Evolutionary conservation across 1,139 yeast genomes (phyloP).

Genomic region (Pneumocystis oryctolagi): DNA sequence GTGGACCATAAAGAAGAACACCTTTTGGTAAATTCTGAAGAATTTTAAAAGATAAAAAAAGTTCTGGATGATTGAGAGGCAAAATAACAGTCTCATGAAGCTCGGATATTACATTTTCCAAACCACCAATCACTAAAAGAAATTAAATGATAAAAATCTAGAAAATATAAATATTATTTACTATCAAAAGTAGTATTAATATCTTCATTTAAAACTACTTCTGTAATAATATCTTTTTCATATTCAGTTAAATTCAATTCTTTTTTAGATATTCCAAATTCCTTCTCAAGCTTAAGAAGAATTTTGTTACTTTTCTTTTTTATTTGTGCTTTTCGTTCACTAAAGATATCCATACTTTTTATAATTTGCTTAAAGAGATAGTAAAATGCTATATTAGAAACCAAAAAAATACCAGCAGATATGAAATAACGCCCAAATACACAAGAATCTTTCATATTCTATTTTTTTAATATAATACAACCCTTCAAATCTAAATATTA

Average conservation of each 20-base stretch:
- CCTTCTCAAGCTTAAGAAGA: neutral
- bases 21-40: conserved; percentile 86
- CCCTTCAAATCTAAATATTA: neutral
- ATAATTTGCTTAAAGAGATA: neutral
- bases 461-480: neutral
- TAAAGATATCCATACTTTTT: conserved; percentile 2
- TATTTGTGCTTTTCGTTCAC: conserved; percentile 2
- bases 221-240: conserved; percentile 58
- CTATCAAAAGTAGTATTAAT: conserved; percentile 56
- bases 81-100: conserved; percentile 73
- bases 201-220: conserved; percentile 76
- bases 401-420: neutral
- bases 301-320: conserved; percentile 1
- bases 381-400: conserved; percentile 1
- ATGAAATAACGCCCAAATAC: neutral
- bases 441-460: neutral
- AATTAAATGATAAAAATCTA: neutral
- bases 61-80: conserved; percentile 44
- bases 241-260: conserved; percentile 53
- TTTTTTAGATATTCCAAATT: conserved; percentile 38
- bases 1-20: conserved; percentile 85
- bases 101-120: conserved; percentile 68
- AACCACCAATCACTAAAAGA: conserved; percentile 64
- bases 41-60: conserved; percentile 37
- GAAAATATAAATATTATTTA: conserved; percentile 15